These are phyloP conservation scores for Hyphodiscus hymeniophilus DNA, from an alignment of 495 filamentous ascomycete species.

Conservation along the genomic window DNA sequence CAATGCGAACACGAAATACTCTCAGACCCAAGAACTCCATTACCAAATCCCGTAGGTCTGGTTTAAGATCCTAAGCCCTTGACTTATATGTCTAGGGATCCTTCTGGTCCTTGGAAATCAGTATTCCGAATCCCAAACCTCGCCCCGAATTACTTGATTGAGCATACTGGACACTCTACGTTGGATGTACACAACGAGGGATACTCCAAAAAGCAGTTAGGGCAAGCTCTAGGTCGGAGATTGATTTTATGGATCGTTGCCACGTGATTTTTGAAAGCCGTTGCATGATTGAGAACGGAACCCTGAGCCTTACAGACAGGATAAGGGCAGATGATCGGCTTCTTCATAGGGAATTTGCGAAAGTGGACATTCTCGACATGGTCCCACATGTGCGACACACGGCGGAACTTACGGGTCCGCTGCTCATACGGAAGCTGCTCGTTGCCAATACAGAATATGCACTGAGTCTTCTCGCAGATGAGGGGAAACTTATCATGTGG, in stretches of 20 bases:
- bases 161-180: too few relatives aligned
- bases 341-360: neutral
- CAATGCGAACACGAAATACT: too few relatives aligned
- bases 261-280: constrained; percentile 24
- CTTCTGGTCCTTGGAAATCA: too few relatives aligned
- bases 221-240: constrained; percentile 10
- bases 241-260: constrained; percentile 17
- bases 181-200: neutral
- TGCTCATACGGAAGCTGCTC: constrained; percentile 8
- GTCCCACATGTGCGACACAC: constrained; percentile 16
- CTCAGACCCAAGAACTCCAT: too few relatives aligned
- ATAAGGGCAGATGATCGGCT: constrained; percentile 17
- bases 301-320: constrained; percentile 21
- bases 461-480: constrained; percentile 12
- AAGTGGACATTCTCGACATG: constrained; percentile 18
- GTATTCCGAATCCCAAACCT: too few relatives aligned
- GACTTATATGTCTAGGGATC: too few relatives aligned
- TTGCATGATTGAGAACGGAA: constrained; percentile 13
- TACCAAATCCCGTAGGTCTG: too few relatives aligned
- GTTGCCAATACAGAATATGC: constrained; percentile 16
- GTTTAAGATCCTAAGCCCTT: too few relatives aligned
- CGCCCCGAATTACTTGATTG: too few relatives aligned
- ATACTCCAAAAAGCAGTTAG: neutral
- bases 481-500: constrained; percentile 5
- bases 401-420: constrained; percentile 15